Percentiles rank a stretch among this genome's conserved stretches.
These are phyloP conservation scores for Durotheca rogersii DNA, from an alignment of 495 filamentous ascomycete genomes.

Conservation along the genomic window DNA sequence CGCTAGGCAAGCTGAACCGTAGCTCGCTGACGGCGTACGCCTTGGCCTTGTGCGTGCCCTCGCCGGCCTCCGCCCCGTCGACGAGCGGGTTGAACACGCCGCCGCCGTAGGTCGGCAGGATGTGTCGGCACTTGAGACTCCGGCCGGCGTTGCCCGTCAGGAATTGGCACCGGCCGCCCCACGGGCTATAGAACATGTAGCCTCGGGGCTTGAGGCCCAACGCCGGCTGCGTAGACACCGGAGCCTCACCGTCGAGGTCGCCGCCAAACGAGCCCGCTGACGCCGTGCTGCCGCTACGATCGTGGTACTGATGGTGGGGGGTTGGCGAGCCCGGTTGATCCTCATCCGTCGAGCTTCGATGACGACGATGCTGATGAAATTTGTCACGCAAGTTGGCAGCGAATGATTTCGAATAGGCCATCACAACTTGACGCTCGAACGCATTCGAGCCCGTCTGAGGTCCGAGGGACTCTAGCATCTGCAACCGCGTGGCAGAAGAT, in stretches of 20 bases:
- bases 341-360: conserved; percentile 23
- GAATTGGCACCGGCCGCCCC: conserved; percentile 84
- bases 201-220: conserved; percentile 49
- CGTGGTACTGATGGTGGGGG: conserved; percentile 25
- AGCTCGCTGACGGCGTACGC: conserved; percentile 73
- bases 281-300: conserved; percentile 37
- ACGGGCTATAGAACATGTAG: conserved; percentile 76
- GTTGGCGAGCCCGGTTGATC: conserved; percentile 19
- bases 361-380: conserved; percentile 40
- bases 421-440: conserved; percentile 52
- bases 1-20: conserved; percentile 78
- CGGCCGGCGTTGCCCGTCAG: conserved; percentile 69
- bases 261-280: conserved; percentile 43
- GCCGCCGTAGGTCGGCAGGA: conserved; percentile 46
- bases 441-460: conserved; percentile 27
- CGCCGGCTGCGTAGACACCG: conserved; percentile 45
- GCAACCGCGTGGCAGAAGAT: conserved; percentile 25
- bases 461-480: conserved; percentile 1
- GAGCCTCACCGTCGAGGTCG: conserved; percentile 32
- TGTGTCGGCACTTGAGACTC: conserved; percentile 75
- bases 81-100: conserved; percentile 45
- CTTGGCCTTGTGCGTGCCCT: conserved; percentile 27
- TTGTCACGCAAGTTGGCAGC: conserved; percentile 43
- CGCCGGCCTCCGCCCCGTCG: conserved; percentile 36
- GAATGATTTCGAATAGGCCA: conserved; percentile 51